Conservation (phyloP, 345 rosid genomes). For the Dimocarpus longan region DNA sequence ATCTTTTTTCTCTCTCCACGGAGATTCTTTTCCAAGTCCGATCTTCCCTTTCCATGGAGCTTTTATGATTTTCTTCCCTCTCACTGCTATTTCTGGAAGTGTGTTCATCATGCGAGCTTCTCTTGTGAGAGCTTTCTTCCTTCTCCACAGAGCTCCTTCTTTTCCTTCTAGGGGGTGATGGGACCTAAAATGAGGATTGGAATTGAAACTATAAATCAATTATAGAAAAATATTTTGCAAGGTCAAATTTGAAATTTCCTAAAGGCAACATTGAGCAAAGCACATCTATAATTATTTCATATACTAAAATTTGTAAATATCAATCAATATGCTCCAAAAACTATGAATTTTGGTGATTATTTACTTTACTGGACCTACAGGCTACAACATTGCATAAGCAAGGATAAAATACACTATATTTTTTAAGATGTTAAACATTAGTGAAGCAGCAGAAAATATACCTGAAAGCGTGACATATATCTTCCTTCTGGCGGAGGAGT, state of each 20-base stretch:
- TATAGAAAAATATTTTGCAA: not conserved
- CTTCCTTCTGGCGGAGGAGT: slow-evolving; percentile 94
- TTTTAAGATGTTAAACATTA: too few relatives aligned
- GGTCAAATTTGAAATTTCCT: not conserved
- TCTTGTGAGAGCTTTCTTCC: slow-evolving; percentile 36
- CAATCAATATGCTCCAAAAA: not conserved
- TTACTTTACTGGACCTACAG: not conserved
- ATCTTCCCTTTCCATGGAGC: slow-evolving; percentile 34
- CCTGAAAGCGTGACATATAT: slow-evolving; percentile 81
- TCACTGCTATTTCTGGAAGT: slow-evolving; percentile 17
- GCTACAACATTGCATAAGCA: not conserved
- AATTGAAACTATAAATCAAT: not conserved
- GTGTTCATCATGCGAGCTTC: slow-evolving; percentile 31
- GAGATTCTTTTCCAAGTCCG: not conserved
- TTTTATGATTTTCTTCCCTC: slow-evolving; percentile 44
- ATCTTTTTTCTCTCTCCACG: slow-evolving; percentile 28
- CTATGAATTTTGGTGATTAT: not conserved
- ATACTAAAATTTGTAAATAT: not conserved
- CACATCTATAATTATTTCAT: not conserved
- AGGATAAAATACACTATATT: not conserved
- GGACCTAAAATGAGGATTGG: slow-evolving; percentile 52
- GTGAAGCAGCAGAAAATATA: slow-evolving; percentile 23
- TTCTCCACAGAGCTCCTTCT: slow-evolving; percentile 36
- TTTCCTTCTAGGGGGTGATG: slow-evolving; percentile 82
- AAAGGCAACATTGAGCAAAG: too few relatives aligned